phyloP scores from a whole-genome alignment of 73 alveolate species.

The Stentor coeruleus region DNA sequence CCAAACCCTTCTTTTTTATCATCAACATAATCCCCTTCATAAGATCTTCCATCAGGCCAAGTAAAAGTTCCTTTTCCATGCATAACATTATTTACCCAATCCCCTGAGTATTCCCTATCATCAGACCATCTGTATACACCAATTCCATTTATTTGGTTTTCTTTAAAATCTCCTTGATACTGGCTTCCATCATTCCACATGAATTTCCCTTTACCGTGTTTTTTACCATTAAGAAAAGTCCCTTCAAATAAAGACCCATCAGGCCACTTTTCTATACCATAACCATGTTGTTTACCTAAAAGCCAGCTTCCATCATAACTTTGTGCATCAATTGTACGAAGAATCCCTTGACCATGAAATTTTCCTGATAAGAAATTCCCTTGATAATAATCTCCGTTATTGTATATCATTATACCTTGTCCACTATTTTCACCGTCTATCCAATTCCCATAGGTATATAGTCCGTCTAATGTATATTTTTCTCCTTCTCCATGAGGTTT shows the following conservation, averaged over 20 bases:
- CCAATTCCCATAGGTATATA: neutral
- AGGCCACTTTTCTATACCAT: conserved; percentile 43
- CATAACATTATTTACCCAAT: conserved; percentile 39
- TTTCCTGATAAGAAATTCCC: neutral
- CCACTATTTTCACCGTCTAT: neutral
- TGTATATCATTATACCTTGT: neutral
- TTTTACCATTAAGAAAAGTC: conserved; percentile 48
- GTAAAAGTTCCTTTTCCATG: conserved; percentile 43
- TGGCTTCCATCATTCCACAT: conserved; percentile 34
- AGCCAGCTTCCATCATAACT: neutral
- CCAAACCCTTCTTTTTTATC: conserved; percentile 8
- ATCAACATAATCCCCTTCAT: neutral
- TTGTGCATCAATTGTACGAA: neutral
- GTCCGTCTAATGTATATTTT: neutral
- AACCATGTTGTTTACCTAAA: conserved; percentile 25
- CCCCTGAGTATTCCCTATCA: conserved; percentile 34
- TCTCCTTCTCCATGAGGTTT: conserved; percentile 10
- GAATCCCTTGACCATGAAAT: neutral
- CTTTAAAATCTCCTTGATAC: conserved; percentile 27
- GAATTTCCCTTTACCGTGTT: conserved; percentile 57
- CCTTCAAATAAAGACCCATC: conserved; percentile 78
- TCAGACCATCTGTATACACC: conserved; percentile 45
- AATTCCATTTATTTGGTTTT: conserved; percentile 36
- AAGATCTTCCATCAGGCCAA: conserved; percentile 28
- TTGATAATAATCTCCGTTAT: neutral